Base-by-base conservation (phyloP, 352 stramenopile species). In the Globisporangium perplexum region DNA sequence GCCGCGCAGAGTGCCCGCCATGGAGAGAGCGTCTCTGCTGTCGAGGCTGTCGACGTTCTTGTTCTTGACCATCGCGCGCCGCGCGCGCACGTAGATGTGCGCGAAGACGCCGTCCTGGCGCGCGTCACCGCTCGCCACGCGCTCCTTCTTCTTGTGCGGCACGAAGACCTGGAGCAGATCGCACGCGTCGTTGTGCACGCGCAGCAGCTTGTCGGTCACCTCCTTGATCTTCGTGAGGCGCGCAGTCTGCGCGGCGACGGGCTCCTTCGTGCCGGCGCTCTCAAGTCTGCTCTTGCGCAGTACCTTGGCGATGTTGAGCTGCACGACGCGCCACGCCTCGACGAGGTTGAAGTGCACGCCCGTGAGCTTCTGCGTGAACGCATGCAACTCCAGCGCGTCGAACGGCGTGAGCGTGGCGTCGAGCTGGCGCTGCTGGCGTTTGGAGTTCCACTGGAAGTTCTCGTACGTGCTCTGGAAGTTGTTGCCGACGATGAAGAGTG, bases 401-500 rank as follows among this genome's bases (percentile, higher is more conserved):
- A 89, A 89, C 5, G 75, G 66, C 42, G 63, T 69, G 14, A 86
- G 65, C 1, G 78, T 85, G 17, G 65, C 58, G 53, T 87, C 73
- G 2, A 72, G 57, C 20, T 70, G 76, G 8, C 68, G 71, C 4
- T 74, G 26, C 36, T 82, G 86, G 31, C 71, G 73, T 30, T 74
- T 78, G 33, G 70, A 74, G 43, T 71, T 75, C 49, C 74, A 51
- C 49, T 88, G 72, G 50, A 83, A 86, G 26, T 67, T 71, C 43
- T 86, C 72, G 62, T 88, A 80, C 1, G 67, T 83, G 22, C 59
- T 60, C 17, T 89, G 62, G 50, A 87, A 93, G 35, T 88, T 88
- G 46, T 76, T 86, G 17, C 83, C 83, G 47, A 93, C 69, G 62
- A 90, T 89, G 4, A 82, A 80, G 17, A 90, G 50, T 3, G 83